Evolutionary conservation across 2,329 filamentous ascomycete species (phyloP).

Genomic region (Sarocladiaceae sp.): DNA sequence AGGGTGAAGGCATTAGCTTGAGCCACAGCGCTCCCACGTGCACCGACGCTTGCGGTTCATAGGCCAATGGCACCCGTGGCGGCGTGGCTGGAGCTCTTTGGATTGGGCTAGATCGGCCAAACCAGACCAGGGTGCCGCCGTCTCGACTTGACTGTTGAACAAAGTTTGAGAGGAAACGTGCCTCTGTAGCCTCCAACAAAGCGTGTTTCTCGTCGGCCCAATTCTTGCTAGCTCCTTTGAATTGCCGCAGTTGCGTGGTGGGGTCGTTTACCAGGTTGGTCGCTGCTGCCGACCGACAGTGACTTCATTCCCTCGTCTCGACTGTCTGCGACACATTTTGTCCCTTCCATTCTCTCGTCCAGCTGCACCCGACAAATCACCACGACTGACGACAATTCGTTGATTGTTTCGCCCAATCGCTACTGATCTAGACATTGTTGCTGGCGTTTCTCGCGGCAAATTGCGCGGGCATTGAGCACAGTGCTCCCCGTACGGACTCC

Average conservation of each 20-base stretch:
- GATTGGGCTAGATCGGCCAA: not conserved
- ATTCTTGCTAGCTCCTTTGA: not conserved
- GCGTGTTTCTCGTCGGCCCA: not conserved
- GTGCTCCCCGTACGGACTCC: not conserved
- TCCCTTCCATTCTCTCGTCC: not conserved
- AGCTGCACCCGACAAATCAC: not conserved
- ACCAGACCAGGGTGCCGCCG: not conserved
- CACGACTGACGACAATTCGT: no score
- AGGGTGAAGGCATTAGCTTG: no score
- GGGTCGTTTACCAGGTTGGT: not conserved
- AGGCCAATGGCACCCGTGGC: conserved; percentile 4
- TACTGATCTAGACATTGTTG: no score
- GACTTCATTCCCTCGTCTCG: conserved; percentile 3
- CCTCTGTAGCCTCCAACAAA: conserved; percentile 2
- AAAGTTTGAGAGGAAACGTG: not conserved
- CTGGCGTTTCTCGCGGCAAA: not conserved
- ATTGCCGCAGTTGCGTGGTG: conserved; percentile 1
- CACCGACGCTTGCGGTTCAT: conserved; percentile 9
- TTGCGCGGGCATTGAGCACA: not conserved
- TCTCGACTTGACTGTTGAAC: conserved; percentile 2
- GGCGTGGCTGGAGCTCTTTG: conserved; percentile 8
- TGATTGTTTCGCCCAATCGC: no score
- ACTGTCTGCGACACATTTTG: conserved; percentile 2
- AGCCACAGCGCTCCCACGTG: no score
- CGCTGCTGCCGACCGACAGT: not conserved